Conservation (phyloP, 2,329 filamentous ascomycete genomes). For the Trichophyton benhamiae region DNA sequence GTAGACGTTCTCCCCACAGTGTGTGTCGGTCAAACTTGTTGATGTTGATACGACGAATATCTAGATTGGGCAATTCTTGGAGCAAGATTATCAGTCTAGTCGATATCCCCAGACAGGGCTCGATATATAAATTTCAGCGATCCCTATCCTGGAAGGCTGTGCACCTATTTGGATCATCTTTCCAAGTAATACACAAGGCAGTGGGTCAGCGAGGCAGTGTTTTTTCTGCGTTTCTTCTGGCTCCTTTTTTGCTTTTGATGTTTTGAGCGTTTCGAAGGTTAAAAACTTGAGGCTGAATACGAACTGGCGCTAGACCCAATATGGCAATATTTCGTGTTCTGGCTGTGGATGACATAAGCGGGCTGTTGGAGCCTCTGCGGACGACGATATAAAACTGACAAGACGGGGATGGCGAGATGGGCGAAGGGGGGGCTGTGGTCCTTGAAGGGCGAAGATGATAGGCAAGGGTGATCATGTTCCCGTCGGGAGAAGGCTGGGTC, state of each 20-base stretch:
- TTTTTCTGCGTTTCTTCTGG: background rate
- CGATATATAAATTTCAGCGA: background rate
- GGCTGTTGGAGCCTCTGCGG: background rate
- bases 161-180: background rate
- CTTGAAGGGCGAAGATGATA: background rate
- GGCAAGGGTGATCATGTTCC: background rate
- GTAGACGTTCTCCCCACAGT: background rate
- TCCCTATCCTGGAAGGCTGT: background rate
- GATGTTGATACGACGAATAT: background rate
- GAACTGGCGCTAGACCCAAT: conserved; percentile 5
- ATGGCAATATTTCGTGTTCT: conserved; percentile 9
- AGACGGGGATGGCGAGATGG: background rate
- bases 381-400: too few species aligned
- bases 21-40: background rate
- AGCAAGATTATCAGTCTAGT: background rate
- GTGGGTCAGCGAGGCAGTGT: background rate
- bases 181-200: background rate
- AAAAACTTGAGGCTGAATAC: background rate
- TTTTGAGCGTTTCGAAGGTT: background rate
- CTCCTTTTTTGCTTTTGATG: background rate
- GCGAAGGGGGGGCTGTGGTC: background rate
- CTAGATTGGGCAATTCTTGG: background rate
- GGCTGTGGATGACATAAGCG: background rate
- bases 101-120: background rate
- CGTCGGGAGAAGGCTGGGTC: background rate